Conservation (phyloP, 106 monocot genomes). For the Chionographis japonica region DNA sequence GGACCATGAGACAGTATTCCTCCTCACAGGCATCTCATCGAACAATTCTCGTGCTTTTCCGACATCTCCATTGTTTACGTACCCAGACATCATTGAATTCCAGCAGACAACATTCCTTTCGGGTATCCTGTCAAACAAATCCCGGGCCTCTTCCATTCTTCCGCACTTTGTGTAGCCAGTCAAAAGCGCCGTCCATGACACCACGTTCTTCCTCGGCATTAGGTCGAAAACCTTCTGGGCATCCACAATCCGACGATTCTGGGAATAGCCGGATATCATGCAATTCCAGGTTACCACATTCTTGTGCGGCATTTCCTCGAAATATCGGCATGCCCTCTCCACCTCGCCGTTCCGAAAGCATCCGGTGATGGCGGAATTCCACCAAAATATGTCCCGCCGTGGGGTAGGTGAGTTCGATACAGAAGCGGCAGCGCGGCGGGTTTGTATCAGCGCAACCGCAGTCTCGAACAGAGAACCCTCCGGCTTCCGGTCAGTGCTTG, state of each 20-base stretch:
- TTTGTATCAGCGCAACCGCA: slow-evolving; percentile 17
- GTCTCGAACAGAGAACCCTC: too few species aligned
- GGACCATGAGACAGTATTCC: slow-evolving; percentile 50
- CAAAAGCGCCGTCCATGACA: slow-evolving; percentile 46
- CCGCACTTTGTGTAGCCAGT: slow-evolving; percentile 49
- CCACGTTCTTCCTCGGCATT: slow-evolving; percentile 45
- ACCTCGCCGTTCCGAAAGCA: slow-evolving; percentile 39
- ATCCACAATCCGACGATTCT: slow-evolving; percentile 15
- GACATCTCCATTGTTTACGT: slow-evolving; percentile 29
- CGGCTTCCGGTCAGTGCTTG: too few species aligned
- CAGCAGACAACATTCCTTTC: slow-evolving; percentile 63
- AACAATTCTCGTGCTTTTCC: slow-evolving; percentile 46
- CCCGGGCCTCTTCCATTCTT: slow-evolving; percentile 35
- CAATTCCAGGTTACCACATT: slow-evolving; percentile 69
- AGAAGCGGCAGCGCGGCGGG: not conserved
- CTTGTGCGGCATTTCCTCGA: slow-evolving; percentile 53
- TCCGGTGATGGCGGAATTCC: slow-evolving; percentile 48
- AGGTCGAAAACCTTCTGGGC: slow-evolving; percentile 39
- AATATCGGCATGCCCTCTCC: slow-evolving; percentile 28
- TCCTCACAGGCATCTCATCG: slow-evolving; percentile 50
- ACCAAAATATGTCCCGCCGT: slow-evolving; percentile 36
- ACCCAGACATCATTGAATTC: slow-evolving; percentile 68
- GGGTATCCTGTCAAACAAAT: slow-evolving; percentile 54
- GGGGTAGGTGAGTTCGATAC: not conserved
- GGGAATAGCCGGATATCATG: slow-evolving; percentile 54